Evolutionary conservation across 2,329 filamentous ascomycete genomes (phyloP), one percentile per base, ranked within the genome.

Genomic region (Penicillium olsonii): DNA sequence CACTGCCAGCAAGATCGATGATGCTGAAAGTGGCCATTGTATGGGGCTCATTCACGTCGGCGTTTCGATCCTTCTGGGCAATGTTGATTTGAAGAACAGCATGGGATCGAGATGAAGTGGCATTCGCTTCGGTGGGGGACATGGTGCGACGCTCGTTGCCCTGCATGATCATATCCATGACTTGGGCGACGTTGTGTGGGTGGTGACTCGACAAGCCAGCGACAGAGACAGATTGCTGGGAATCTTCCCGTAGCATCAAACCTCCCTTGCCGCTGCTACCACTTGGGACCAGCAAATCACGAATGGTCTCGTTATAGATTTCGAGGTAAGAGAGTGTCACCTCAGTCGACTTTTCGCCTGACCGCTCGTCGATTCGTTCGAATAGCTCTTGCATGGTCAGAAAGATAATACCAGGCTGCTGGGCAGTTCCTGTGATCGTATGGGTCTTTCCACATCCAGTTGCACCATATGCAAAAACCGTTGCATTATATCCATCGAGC

Each of bases 241-340:
- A 87, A 75, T 99, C 94, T 72, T 99, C 94, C 40, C 94, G 87
- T 34, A 99, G 80, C 86, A 94, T 96, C 56, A 99, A 74, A 3
- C 90, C 88, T 58, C 85, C 82, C 73, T 92, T 94, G 71, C 85
- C 88, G 29, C 87, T 94, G 72, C 85, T 88, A 31, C 87, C 88
- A 19, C 87, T 87, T 0, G 90, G 87, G n/a, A 94, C 87, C 37
- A 99, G 79, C 64, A 99, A 75, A 74, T 99, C 94, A 44, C 94
- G 89, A 63, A 99, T 99, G 0, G 92, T 96, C 75, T 99, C 94
- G 68, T 99, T 99, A 79, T 99, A 99, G 56, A 99, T 99, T 68
- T 99, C 94, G 31, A 99, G 81, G 65, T 97, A 99, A 0, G 92
- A 96, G 14, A 99, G 82, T 0, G 92, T 90, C 45, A 99, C 78